These are phyloP conservation scores for Calonectria multiphialidica DNA, from an alignment of 2,329 filamentous ascomycete species.

Conservation along the genomic window DNA sequence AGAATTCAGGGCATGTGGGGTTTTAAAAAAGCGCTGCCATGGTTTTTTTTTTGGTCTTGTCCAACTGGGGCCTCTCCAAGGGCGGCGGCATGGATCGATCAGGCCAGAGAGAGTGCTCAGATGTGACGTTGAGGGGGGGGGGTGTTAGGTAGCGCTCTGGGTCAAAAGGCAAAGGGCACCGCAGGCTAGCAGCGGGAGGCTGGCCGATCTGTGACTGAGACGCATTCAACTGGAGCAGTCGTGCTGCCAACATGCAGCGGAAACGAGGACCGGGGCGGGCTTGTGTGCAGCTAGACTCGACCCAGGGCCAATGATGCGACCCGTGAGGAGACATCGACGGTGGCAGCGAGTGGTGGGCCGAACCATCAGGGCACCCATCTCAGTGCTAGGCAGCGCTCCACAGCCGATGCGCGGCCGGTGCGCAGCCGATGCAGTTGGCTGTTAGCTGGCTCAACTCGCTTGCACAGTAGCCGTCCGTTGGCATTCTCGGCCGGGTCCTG, in stretches of 20 bases:
- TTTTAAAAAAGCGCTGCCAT: not conserved
- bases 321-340: not conserved
- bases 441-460: too few relatives aligned
- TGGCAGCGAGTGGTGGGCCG: not conserved
- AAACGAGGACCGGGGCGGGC: not conserved
- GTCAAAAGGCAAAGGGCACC: too few relatives aligned
- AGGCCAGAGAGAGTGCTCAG: not conserved
- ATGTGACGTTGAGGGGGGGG: too few relatives aligned
- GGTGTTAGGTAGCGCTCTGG: too few relatives aligned
- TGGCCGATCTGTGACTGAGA: not conserved
- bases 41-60: not conserved
- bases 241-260: not conserved
- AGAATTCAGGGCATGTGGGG: slow-evolving; percentile 5
- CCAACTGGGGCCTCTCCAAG: slow-evolving; percentile 1
- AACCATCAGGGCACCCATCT: not conserved
- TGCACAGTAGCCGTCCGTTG: not conserved
- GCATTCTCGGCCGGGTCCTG: not conserved
- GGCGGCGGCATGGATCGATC: slow-evolving; percentile 6
- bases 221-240: not conserved
- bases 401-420: too few relatives aligned
- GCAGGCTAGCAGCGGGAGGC: not conserved
- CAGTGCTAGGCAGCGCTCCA: not conserved
- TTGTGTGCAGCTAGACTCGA: not conserved
- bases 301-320: not conserved
- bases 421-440: not conserved